These are phyloP conservation scores for Plasmodium yoelii DNA, from an alignment of 169 alveolate genomes.

Conservation along the genomic window DNA sequence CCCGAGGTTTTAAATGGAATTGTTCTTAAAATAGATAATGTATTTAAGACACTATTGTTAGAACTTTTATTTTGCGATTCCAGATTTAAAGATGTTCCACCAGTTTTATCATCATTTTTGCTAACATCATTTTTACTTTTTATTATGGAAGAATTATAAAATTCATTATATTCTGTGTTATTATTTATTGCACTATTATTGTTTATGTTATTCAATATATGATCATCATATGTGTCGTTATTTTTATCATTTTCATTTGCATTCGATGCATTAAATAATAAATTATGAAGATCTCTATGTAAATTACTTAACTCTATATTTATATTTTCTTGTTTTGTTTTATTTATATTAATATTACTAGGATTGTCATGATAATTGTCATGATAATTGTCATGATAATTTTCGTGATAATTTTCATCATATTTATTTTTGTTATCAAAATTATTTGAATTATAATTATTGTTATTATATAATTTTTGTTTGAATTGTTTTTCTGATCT, in stretches of 20 bases:
- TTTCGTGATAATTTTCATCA: background rate
- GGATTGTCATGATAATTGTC: background rate
- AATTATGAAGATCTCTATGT: constrained; percentile 52
- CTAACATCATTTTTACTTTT: background rate
- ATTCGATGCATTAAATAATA: constrained; percentile 31
- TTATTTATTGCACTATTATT: background rate
- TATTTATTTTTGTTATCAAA: constrained; percentile 2
- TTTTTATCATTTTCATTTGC: constrained; percentile 1
- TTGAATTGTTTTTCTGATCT: constrained; percentile 5
- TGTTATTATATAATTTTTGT: constrained; percentile 10
- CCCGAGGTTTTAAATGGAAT: constrained; percentile 42
- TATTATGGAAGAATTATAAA: background rate
- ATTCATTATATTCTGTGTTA: background rate
- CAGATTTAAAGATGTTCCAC: background rate
- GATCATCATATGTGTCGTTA: background rate
- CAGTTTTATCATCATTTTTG: background rate
- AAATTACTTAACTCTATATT: constrained; percentile 19
- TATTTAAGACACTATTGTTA: constrained; percentile 29
- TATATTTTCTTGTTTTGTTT: constrained; percentile 1
- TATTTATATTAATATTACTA: background rate
- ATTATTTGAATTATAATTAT: constrained; percentile 17
- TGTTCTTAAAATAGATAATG: constrained; percentile 23
- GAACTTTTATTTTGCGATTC: background rate
- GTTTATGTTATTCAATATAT: too few species aligned
- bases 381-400: constrained; percentile 1